Evolutionary conservation across 305 asterid genomes (phyloP).

Genomic region (Petunia hybrid): DNA sequence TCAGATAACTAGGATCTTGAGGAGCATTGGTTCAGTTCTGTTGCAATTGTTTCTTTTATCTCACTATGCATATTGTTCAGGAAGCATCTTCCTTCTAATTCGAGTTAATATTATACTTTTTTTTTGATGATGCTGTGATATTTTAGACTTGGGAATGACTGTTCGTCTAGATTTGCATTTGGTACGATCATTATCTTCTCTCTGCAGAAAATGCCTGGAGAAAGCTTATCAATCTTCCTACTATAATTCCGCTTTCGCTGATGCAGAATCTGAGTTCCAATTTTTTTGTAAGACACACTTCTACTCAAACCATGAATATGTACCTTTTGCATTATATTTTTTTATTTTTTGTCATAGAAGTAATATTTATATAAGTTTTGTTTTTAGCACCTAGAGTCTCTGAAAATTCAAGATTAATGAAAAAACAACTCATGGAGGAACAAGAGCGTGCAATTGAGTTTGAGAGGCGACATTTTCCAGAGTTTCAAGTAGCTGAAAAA

Average conservation of each 20-base stretch:
- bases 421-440: slow-evolving; percentile 60
- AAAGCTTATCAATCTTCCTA: slow-evolving; percentile 25
- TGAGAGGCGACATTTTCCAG: slow-evolving; percentile 61
- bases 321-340: neutral
- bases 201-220: slow-evolving; percentile 14
- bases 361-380: neutral
- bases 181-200: neutral
- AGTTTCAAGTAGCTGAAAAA: slow-evolving; percentile 53
- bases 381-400: slow-evolving; percentile 44
- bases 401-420: slow-evolving; percentile 54
- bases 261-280: slow-evolving; percentile 11
- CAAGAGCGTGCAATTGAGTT: slow-evolving; percentile 44
- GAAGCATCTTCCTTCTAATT: neutral
- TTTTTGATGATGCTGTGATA: too few relatives aligned
- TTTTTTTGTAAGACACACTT: slow-evolving; percentile 23
- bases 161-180: neutral
- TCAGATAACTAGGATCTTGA: neutral
- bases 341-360: neutral
- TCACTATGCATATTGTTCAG: slow-evolving; percentile 9
- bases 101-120: neutral
- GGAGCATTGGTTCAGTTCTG: neutral
- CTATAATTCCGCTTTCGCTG: neutral
- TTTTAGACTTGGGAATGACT: neutral
- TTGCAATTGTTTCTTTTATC: neutral
- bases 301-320: neutral